Conservation (phyloP, 1,284 basidiomycete species). For the Ustilago bromivora region DNA sequence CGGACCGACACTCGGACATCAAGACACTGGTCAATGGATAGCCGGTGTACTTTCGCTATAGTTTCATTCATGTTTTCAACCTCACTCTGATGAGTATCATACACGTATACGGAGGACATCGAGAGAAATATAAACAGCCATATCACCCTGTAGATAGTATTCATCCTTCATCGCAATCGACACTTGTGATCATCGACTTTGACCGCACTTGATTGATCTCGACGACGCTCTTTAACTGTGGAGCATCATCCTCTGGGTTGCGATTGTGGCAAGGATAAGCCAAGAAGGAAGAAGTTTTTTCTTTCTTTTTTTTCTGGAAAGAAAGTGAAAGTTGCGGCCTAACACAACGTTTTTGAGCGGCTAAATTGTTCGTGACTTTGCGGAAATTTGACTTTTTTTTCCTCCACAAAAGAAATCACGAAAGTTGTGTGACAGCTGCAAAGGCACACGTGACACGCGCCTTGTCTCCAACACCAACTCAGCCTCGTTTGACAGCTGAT, state of each 20-base stretch:
- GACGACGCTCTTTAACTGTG: too few species aligned
- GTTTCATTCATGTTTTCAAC: too few species aligned
- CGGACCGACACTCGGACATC: too few species aligned
- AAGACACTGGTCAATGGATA: too few species aligned
- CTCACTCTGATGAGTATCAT: too few species aligned
- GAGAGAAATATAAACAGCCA: too few species aligned
- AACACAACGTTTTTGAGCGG: neutral
- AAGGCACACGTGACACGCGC: constrained; percentile 1
- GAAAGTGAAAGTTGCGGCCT: neutral
- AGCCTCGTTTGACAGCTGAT: constrained; percentile 1
- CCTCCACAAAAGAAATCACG: constrained; percentile 14
- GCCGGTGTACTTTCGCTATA: too few species aligned
- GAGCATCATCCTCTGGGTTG: neutral
- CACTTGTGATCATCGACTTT: too few species aligned
- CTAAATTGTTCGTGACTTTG: neutral
- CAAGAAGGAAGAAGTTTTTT: neutral
- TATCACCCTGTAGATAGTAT: too few species aligned
- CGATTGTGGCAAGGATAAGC: neutral
- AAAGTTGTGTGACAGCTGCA: neutral
- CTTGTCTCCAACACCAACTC: neutral
- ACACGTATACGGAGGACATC: too few species aligned
- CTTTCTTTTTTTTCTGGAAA: neutral
- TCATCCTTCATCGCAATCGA: too few species aligned
- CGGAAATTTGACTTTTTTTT: neutral
- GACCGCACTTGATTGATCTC: too few species aligned